phyloP scores from a whole-genome alignment of 73 alveolate species.

The Paraurostyla sp. region DNA sequence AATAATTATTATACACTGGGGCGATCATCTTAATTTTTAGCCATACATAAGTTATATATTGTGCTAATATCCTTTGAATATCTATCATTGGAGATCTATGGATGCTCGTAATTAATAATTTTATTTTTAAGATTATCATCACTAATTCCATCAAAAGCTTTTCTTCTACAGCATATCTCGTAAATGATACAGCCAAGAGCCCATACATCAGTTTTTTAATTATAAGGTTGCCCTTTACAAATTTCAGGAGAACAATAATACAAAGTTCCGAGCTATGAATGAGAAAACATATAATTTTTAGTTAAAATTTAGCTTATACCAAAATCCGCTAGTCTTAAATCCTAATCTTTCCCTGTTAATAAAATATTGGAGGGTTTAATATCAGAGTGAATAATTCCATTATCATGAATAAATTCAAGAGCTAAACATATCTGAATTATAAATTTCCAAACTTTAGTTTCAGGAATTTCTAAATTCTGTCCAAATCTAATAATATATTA shows the following conservation, averaged over 20 bases:
- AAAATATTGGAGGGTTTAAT: conserved; percentile 60
- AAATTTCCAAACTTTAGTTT: conserved; percentile 2
- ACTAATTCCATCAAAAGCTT: conserved; percentile 87
- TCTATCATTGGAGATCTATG: conserved; percentile 78
- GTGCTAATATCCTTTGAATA: conserved; percentile 85
- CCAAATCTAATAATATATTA: conserved; percentile 60
- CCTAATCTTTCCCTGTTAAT: conserved; percentile 43
- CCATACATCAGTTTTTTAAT: conserved; percentile 77
- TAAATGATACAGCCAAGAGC: conserved; percentile 83
- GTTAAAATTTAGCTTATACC: conserved; percentile 74
- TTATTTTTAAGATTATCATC: conserved; percentile 86
- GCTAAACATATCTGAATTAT: conserved; percentile 3
- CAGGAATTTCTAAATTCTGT: conserved; percentile 33
- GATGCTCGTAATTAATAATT: conserved; percentile 86
- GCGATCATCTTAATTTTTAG: conserved; percentile 76
- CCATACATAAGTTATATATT: conserved; percentile 77
- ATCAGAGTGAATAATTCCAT: conserved; percentile 66
- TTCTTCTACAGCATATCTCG: conserved; percentile 79
- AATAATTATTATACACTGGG: conserved; percentile 34
- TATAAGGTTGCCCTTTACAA: conserved; percentile 61
- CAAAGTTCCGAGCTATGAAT: conserved; percentile 69
- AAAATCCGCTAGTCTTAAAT: conserved; percentile 60
- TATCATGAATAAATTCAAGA: conserved; percentile 24
- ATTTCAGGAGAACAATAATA: conserved; percentile 77
- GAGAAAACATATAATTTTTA: conserved; percentile 26